phyloP scores from a whole-genome alignment of 202 grass and related monocot genomes.

The Saccharum hybrid region DNA sequence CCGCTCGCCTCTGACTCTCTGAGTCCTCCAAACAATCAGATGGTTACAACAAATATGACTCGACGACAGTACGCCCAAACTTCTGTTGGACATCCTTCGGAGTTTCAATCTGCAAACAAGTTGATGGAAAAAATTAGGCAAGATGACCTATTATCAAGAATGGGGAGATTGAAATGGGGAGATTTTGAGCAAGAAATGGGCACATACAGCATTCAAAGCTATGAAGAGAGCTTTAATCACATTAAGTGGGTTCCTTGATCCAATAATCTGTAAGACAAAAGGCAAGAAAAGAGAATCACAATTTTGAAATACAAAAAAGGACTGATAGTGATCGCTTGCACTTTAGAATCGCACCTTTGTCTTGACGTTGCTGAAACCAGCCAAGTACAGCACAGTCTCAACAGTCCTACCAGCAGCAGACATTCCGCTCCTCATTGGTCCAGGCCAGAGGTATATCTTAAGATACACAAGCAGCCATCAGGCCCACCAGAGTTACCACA shows the following conservation, averaged over 20 bases:
- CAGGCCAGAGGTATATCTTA: constrained; percentile 94
- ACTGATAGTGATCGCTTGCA: constrained; percentile 9
- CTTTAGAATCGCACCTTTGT: constrained; percentile 62
- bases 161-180: not conserved
- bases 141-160: not conserved
- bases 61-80: constrained; percentile 89
- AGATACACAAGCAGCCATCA: constrained; percentile 31
- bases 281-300: not conserved
- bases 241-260: constrained; percentile 93
- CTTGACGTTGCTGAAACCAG: constrained; percentile 90
- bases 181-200: constrained; percentile 11
- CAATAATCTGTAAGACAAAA: constrained; percentile 68
- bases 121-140: not conserved
- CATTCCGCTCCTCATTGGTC: constrained; percentile 76
- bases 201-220: constrained; percentile 81
- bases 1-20: not conserved
- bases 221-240: constrained; percentile 94
- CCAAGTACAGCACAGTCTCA: constrained; percentile 82
- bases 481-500: not conserved
- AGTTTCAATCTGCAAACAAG: constrained; percentile 80
- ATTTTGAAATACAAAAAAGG: not conserved
- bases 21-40: constrained; percentile 12
- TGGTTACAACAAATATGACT: constrained; percentile 69
- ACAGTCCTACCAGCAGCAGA: constrained; percentile 65
- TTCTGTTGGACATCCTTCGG: constrained; percentile 96